Evolutionary conservation across 768 basidiomycete species (phyloP).

Genomic region (Tulasnella sp.): DNA sequence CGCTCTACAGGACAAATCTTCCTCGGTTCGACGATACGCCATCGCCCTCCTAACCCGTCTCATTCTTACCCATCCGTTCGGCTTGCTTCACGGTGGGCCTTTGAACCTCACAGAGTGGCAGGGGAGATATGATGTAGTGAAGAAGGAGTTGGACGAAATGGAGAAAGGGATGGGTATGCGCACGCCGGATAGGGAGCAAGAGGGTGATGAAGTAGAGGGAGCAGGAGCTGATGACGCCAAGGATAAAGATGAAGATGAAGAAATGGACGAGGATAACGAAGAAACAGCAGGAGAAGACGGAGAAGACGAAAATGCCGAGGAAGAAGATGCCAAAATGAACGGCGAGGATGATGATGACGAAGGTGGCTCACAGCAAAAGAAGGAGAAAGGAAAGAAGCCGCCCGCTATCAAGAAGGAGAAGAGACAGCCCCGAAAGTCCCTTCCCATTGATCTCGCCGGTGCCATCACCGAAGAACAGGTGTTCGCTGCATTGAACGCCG

Average conservation of each 20-base stretch:
- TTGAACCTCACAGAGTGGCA: constrained; percentile 67
- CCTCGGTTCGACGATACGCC: constrained; percentile 77
- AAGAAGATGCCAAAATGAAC: constrained; percentile 28
- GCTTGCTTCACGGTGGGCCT: constrained; percentile 69
- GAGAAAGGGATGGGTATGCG: constrained; percentile 43
- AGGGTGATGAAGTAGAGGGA: constrained; percentile 29
- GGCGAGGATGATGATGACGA: constrained; percentile 36
- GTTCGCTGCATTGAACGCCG: constrained; percentile 54
- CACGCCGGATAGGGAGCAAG: constrained; percentile 19
- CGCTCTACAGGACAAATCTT: constrained; percentile 81
- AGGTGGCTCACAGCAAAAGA: constrained; percentile 18
- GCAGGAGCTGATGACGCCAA: constrained; percentile 20
- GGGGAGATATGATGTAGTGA: constrained; percentile 51
- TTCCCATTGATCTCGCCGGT: constrained; percentile 52
- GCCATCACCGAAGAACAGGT: constrained; percentile 56
- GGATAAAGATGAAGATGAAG: constrained; percentile 18
- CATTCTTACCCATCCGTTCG: constrained; percentile 82
- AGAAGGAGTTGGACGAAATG: constrained; percentile 54
- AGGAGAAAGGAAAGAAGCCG: constrained; percentile 16
- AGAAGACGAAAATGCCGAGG: constrained; percentile 22
- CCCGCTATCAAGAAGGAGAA: constrained; percentile 19
- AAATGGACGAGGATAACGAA: constrained; percentile 27
- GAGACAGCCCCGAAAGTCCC: constrained; percentile 51
- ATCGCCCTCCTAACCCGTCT: constrained; percentile 65
- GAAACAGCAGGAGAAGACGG: constrained; percentile 34